Base-by-base conservation (phyloP, 1,284 basidiomycete genomes). In the Tranzscheliella williamsii region DNA sequence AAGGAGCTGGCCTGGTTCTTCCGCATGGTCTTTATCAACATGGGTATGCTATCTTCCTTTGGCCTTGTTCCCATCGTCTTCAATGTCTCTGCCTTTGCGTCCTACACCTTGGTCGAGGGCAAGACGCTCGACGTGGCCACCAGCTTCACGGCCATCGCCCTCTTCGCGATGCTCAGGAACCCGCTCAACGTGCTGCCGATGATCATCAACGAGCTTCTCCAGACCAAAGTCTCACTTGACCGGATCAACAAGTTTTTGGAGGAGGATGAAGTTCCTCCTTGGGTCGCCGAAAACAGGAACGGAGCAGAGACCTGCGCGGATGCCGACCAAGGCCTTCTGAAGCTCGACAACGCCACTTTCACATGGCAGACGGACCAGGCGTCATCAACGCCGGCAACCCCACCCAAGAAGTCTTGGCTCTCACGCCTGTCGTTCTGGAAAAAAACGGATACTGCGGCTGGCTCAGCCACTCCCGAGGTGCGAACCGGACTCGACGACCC, bases 1-100 rank as follows among this genome's bases (percentile, higher is more conserved):
- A 83, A 84, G 61, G 93, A 95, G 79, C 85, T 92, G 31, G 84
- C 83, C 16, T 86, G 89, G 66, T 85, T 94, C 42, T 86, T 90
- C 31, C 82, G 83, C 0, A 79, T 95, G 18, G 80, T 93, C 32
- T 78, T 92, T 55, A 81, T 88, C 32, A 85, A 89, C 35, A 81
- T 88, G 0, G 87, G 81, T 1, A 86, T 86, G 70, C 86, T 86
- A 53, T 84, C 84, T 1, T 69, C 84, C 7, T 84, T 85, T 1
- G 81, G 88, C 78, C 84, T 85, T 31, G 80, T 91, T 55, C 91
- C 91, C 0, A 84, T 86, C 3, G 79, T 96, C 20, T 90, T 90
- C 0, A 86, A 89, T 9, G 89, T 96, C 16, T 70, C 94, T 23
- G 85, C 90, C 0, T 94, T 96, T 72, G 82, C 93, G 46, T 86